Conservation (phyloP, 306 rosid species). For the Cucumis melo region DNA sequence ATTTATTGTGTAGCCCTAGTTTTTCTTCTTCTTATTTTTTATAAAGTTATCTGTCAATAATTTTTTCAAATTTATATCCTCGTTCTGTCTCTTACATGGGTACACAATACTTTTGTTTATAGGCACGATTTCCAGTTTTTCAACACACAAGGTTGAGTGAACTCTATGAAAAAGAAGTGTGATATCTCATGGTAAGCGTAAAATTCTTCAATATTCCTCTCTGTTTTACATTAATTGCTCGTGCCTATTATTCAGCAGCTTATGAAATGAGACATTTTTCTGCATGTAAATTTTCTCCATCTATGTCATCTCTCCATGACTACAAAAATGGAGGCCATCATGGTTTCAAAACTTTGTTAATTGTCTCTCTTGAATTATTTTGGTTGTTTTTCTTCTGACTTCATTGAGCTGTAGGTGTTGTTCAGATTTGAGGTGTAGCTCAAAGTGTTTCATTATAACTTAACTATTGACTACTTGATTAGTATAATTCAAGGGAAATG, state of each 20-base stretch:
- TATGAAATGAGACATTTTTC: too few relatives aligned
- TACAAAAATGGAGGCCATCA: too few relatives aligned
- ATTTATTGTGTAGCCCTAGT: neutral
- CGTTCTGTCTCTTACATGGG: neutral
- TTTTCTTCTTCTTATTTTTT: neutral
- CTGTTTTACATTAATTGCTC: neutral
- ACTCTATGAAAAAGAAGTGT: conserved; percentile 95
- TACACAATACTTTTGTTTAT: neutral
- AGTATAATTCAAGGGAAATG: too few relatives aligned
- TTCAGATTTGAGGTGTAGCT: too few relatives aligned
- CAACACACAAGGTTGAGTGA: conserved; percentile 84
- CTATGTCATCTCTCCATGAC: too few relatives aligned
- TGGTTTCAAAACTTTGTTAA: too few relatives aligned
- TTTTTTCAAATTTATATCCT: neutral
- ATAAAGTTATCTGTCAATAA: neutral
- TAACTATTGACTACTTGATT: too few relatives aligned
- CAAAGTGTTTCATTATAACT: too few relatives aligned
- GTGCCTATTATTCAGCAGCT: neutral
- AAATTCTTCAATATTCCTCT: neutral
- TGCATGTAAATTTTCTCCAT: too few relatives aligned
- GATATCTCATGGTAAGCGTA: conserved; percentile 78
- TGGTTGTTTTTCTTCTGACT: too few relatives aligned
- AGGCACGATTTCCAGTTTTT: conserved; percentile 98
- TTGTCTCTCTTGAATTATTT: too few relatives aligned
- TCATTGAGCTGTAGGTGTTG: too few relatives aligned